Evolutionary conservation across 129 eudicot species (phyloP).

Genomic region (Kitagawia praeruptora): DNA sequence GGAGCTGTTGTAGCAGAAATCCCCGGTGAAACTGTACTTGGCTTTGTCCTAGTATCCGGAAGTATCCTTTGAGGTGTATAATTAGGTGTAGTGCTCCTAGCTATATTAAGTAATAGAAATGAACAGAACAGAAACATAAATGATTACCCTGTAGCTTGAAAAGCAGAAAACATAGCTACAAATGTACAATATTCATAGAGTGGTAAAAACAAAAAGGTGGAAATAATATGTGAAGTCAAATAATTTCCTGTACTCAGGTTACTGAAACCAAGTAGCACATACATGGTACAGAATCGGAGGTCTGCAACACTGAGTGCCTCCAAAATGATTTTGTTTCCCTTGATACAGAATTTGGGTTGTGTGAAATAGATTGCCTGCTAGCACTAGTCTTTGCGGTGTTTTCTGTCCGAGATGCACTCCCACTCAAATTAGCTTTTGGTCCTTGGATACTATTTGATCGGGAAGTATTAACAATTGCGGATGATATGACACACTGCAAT

Average conservation of each 20-base stretch:
- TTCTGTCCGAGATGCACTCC: constrained; percentile 42
- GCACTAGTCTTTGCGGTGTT: constrained; percentile 44
- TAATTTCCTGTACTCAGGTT: background rate
- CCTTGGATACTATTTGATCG: constrained; percentile 48
- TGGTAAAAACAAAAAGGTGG: background rate
- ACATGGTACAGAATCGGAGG: constrained; percentile 60
- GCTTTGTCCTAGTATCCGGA: constrained; percentile 40
- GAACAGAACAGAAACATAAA: background rate
- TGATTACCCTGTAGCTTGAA: background rate
- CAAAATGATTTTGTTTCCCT: constrained; percentile 63
- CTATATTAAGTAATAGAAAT: constrained; percentile 34
- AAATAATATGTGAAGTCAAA: background rate
- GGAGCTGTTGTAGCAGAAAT: constrained; percentile 35
- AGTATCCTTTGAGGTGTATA: constrained; percentile 50
- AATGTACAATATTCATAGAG: background rate
- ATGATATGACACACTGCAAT: constrained; percentile 70
- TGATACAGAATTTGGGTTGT: constrained; percentile 44
- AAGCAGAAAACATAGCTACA: background rate
- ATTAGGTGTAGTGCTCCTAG: constrained; percentile 48
- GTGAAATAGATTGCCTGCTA: constrained; percentile 66
- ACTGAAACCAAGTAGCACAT: constrained; percentile 20
- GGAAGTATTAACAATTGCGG: constrained; percentile 30
- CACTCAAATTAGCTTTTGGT: constrained; percentile 53
- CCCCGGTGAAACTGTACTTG: constrained; percentile 32
- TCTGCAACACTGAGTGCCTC: constrained; percentile 55